A percentile compares a stretch with the other conserved stretches of the same genome.
These are phyloP conservation scores for Lotus japonicus DNA, from an alignment of 306 rosid species.

Conservation along the genomic window DNA sequence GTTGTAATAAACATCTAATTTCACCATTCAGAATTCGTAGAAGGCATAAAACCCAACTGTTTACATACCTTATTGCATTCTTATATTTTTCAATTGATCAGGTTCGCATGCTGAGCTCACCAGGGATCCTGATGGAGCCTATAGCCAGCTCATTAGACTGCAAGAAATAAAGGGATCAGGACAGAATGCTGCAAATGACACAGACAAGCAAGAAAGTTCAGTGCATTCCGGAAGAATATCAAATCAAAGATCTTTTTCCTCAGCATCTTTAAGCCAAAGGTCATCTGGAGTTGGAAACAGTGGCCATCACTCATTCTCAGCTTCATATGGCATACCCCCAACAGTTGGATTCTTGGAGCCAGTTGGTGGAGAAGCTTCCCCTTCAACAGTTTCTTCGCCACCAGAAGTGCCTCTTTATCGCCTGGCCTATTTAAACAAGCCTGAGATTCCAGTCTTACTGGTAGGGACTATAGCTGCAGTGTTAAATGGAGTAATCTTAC, in stretches of 20 bases:
- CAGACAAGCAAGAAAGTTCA: constrained; percentile 28
- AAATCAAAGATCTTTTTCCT: constrained; percentile 32
- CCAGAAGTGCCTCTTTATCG: constrained; percentile 55
- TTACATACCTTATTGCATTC: background rate
- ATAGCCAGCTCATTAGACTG: constrained; percentile 51
- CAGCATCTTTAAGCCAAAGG: constrained; percentile 43
- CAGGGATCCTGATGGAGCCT: constrained; percentile 55
- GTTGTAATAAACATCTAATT: background rate
- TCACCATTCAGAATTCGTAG: background rate
- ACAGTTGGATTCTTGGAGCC: constrained; percentile 22
- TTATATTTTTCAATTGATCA: constrained; percentile 25
- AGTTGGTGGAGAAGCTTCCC: constrained; percentile 15
- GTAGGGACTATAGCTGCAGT: constrained; percentile 62
- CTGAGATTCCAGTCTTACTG: constrained; percentile 62
- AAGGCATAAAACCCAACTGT: background rate
- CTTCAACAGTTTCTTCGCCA: constrained; percentile 22
- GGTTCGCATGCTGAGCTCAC: constrained; percentile 57
- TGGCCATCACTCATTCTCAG: constrained; percentile 27
- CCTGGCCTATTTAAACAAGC: constrained; percentile 73
- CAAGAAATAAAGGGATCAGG: constrained; percentile 43
- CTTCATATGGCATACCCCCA: constrained; percentile 19
- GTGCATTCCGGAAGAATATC: constrained; percentile 39
- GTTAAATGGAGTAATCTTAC: constrained; percentile 43
- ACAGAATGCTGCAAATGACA: constrained; percentile 23
- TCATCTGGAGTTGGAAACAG: constrained; percentile 50